These are phyloP conservation scores for Helotiales sp. DNA, from an alignment of 2,329 filamentous ascomycete species.

Conservation along the genomic window DNA sequence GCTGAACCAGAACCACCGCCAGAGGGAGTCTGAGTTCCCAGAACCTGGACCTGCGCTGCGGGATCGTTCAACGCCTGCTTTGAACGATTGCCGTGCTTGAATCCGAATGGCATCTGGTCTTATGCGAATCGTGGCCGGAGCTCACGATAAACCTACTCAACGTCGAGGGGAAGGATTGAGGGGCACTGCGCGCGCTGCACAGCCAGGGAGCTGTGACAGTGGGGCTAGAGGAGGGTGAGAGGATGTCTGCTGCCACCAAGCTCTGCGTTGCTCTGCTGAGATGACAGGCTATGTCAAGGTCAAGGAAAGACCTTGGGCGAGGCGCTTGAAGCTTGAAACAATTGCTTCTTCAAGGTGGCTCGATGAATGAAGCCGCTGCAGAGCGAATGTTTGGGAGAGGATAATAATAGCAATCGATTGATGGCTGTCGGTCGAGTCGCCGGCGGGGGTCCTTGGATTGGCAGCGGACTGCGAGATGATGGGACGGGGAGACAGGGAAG, in stretches of 20 bases:
- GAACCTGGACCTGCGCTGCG: slow-evolving; percentile 15
- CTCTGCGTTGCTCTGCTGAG: slow-evolving; percentile 1
- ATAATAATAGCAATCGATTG: slow-evolving; percentile 33
- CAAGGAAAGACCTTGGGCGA: slow-evolving; percentile 12
- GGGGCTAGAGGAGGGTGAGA: slow-evolving; percentile 4
- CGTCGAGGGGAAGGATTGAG: slow-evolving; percentile 7
- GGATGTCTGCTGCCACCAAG: slow-evolving; percentile 12
- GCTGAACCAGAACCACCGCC: slow-evolving; percentile 21
- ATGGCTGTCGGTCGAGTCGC: not conserved
- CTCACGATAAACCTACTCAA: slow-evolving; percentile 33
- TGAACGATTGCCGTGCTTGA: slow-evolving; percentile 42
- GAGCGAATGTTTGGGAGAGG: slow-evolving; percentile 12
- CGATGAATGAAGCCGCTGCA: slow-evolving; percentile 12
- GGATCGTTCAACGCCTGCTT: slow-evolving; percentile 42
- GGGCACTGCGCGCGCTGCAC: slow-evolving; percentile 11
- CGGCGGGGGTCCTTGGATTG: slow-evolving; percentile 11
- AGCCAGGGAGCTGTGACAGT: slow-evolving; percentile 14
- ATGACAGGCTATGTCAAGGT: slow-evolving; percentile 16
- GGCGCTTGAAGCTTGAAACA: slow-evolving; percentile 24
- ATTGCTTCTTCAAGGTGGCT: slow-evolving; percentile 25
- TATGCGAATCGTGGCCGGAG: slow-evolving; percentile 35
- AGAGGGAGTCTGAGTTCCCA: slow-evolving; percentile 15
- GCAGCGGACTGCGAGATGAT: slow-evolving; percentile 16
- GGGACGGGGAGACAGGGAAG: slow-evolving; percentile 13
- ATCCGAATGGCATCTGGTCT: slow-evolving; percentile 42